Conservation (phyloP, 495 filamentous ascomycete genomes). For the Pyronema domesticum region DNA sequence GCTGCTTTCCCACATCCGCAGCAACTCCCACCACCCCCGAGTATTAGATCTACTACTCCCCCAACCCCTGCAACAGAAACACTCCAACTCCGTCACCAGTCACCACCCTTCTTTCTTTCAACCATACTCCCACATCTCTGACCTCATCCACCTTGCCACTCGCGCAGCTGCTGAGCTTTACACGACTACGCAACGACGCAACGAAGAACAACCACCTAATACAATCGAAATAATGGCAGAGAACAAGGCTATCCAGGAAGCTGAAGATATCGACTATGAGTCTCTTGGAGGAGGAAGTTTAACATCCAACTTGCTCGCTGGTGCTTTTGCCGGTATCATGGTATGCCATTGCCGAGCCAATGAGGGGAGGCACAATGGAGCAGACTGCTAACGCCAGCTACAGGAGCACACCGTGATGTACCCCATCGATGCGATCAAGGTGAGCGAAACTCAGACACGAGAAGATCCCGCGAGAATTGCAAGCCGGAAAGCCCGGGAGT, state of each 20-base stretch:
- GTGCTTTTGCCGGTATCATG: slow-evolving; percentile 92
- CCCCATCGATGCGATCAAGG: slow-evolving; percentile 93
- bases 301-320: slow-evolving; percentile 72
- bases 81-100: too few relatives aligned
- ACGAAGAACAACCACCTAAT: too few relatives aligned
- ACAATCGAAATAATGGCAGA: background rate
- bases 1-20: too few relatives aligned
- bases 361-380: background rate
- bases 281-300: slow-evolving; percentile 49
- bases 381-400: slow-evolving; percentile 8
- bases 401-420: slow-evolving; percentile 94
- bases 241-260: background rate
- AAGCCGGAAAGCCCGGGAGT: background rate
- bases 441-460: slow-evolving; percentile 25
- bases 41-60: too few relatives aligned
- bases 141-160: too few relatives aligned
- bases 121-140: too few relatives aligned
- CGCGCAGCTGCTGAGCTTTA: too few relatives aligned
- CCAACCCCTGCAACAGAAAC: too few relatives aligned
- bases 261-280: slow-evolving; percentile 39
- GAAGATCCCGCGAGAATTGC: background rate
- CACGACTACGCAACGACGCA: too few relatives aligned
- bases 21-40: too few relatives aligned
- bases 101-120: too few relatives aligned
- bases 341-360: slow-evolving; percentile 32